A percentile compares a stretch with the other conserved stretches of the same genome.
These are phyloP conservation scores for Ganoderma lingzhi DNA, from an alignment of 1,284 basidiomycete species.

Conservation along the genomic window DNA sequence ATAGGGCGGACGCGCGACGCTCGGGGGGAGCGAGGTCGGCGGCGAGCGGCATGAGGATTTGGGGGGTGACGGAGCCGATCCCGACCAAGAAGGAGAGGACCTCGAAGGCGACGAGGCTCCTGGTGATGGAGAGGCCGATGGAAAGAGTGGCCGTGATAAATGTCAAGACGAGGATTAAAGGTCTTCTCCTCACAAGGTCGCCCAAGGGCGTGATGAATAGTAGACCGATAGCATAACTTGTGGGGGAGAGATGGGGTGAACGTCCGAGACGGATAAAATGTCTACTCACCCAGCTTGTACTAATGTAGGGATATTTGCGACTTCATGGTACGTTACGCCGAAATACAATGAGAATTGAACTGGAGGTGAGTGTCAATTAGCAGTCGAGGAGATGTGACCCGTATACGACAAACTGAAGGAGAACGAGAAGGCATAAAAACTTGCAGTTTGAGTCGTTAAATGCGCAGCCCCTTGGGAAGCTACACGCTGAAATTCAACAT, in stretches of 20 bases:
- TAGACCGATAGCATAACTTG: conserved; percentile 56
- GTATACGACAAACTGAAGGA: too few relatives aligned
- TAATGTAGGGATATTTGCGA: conserved; percentile 63
- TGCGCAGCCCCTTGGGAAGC: too few relatives aligned
- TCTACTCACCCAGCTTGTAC: conserved; percentile 53
- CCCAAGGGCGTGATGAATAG: conserved; percentile 60
- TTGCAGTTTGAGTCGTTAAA: too few relatives aligned
- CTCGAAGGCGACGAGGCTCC: conserved; percentile 51
- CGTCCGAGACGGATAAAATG: background rate
- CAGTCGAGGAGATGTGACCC: background rate
- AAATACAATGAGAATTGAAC: conserved; percentile 65
- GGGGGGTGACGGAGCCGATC: conserved; percentile 50
- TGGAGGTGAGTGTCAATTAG: conserved; percentile 37
- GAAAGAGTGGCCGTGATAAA: conserved; percentile 48
- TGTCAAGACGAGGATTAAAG: conserved; percentile 55
- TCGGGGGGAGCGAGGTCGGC: conserved; percentile 61
- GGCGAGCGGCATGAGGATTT: conserved; percentile 58
- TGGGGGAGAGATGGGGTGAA: background rate
- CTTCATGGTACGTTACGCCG: conserved; percentile 60
- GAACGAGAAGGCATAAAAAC: too few relatives aligned
- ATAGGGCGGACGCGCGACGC: conserved; percentile 55
- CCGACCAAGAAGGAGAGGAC: conserved; percentile 57
- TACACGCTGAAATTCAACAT: too few relatives aligned
- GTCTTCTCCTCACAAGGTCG: conserved; percentile 58
- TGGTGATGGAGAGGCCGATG: conserved; percentile 56